phyloP scores from a whole-genome alignment of 148 eudicot species.

The Linanthus parryae region DNA sequence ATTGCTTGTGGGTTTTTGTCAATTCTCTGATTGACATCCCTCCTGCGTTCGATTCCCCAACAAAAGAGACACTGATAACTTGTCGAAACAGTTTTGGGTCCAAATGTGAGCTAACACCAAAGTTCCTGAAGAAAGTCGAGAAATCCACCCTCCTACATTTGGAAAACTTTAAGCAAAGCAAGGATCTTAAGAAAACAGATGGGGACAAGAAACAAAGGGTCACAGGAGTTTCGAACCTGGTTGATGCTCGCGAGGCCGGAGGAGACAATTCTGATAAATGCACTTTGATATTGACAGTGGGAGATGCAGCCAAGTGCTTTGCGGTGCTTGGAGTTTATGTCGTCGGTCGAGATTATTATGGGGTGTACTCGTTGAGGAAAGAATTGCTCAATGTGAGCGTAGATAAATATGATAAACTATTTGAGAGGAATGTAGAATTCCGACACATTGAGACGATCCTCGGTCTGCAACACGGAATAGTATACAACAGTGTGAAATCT shows the following conservation, averaged over 20 bases:
- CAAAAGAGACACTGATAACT: too few species aligned
- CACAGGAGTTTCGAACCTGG: constrained; percentile 48
- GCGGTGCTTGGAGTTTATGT: constrained; percentile 58
- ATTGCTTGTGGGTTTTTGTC: too few species aligned
- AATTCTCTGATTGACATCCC: constrained; percentile 94
- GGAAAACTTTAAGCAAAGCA: constrained; percentile 60
- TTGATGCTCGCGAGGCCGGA: constrained; percentile 69
- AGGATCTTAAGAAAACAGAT: constrained; percentile 72
- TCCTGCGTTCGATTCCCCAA: constrained; percentile 88
- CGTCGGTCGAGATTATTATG: too few species aligned
- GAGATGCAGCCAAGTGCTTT: constrained; percentile 52
- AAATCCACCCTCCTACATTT: constrained; percentile 31
- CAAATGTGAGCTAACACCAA: constrained; percentile 41
- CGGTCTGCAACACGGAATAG: constrained; percentile 71
- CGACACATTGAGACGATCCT: constrained; percentile 53
- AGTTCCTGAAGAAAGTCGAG: constrained; percentile 53
- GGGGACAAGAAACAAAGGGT: constrained; percentile 48
- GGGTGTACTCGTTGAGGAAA: too few species aligned
- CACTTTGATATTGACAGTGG: too few species aligned
- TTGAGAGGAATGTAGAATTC: constrained; percentile 60
- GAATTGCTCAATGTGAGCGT: constrained; percentile 74
- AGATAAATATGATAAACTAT: too few species aligned
- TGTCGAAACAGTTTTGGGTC: too few species aligned
- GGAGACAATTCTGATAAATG: too few species aligned
- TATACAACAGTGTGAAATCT: too few species aligned